Base-by-base conservation (phyloP, 108 stramenopile genomes). In the Fragilaria radians region DNA sequence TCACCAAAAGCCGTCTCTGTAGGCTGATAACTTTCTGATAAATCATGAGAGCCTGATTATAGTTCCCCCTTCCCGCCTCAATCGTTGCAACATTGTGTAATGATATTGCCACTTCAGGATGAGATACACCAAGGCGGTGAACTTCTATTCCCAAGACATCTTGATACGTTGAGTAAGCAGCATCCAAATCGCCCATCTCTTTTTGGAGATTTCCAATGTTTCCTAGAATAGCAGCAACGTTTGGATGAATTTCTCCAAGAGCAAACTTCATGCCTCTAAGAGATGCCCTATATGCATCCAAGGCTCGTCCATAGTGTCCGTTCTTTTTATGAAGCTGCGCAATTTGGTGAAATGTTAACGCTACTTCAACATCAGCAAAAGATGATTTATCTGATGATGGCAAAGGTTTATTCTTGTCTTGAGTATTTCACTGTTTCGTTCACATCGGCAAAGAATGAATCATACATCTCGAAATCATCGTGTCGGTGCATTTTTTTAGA, bases 81-180 rank as follows among this genome's bases (percentile, higher is more conserved):
- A 93, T 89, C 5, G 88, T 89, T 7, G 88, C 91, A 65, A 93
- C 82, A 32, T 93, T 93, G 76, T 89, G 91, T 28, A 93, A 67
- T 11, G 91, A 85, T 9, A 93, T 79, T 28, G 81, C 81, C 18
- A 93, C 88, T 58, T 89, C 88, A 17, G 91, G 88, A 68, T 93
- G 91, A 17, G 84, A 84, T 14, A 87, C 57, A 19, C 91, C 91
- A 4, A 93, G 73, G n/a, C 84, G 77, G 55, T 78, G 65, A 0
- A 86, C 85, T 71, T 93, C 91, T 19, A 93, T 89, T 4, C 80
- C 80, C 23, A 93, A 59, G n/a, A 89, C 91, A 62, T 88, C 81
- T 63, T 88, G 88, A 62, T 89, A 93, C 0, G 88, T 89, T 5
- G 54, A 57, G 52, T 82, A 86, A 14, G 91, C 85, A 36, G 80